Conservation (phyloP, 495 filamentous ascomycete species). For the Xylaria palmicola region DNA sequence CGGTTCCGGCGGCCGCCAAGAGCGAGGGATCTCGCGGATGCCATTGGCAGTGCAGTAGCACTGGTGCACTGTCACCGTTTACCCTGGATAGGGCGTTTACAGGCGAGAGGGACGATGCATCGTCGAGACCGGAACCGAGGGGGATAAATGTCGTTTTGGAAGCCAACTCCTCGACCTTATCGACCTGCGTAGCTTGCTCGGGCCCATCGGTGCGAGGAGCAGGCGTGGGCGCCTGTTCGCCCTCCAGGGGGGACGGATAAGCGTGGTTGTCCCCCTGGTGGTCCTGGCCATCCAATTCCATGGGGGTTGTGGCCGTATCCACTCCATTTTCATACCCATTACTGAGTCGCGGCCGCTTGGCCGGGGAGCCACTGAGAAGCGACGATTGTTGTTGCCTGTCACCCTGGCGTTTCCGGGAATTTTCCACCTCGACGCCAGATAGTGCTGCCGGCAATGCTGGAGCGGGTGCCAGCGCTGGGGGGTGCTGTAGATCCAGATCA, state of each 20-base stretch:
- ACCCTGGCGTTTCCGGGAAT: slow-evolving; percentile 49
- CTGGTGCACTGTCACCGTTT: slow-evolving; percentile 44
- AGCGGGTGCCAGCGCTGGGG: slow-evolving; percentile 1
- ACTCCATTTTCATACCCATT: slow-evolving; percentile 64
- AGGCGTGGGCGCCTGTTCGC: slow-evolving; percentile 54
- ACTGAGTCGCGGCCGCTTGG: slow-evolving; percentile 54
- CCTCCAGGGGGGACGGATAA: slow-evolving; percentile 56
- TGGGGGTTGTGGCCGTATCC: slow-evolving; percentile 57
- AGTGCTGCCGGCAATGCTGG: slow-evolving; percentile 10
- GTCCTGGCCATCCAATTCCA: slow-evolving; percentile 55
- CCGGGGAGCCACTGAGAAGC: slow-evolving; percentile 49
- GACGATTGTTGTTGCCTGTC: slow-evolving; percentile 44
- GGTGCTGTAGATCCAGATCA: slow-evolving; percentile 19
- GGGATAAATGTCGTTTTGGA: slow-evolving; percentile 64
- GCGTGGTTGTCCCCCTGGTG: slow-evolving; percentile 48
- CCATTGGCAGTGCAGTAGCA: slow-evolving; percentile 71
- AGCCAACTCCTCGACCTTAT: slow-evolving; percentile 61
- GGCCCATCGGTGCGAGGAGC: slow-evolving; percentile 60
- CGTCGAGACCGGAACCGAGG: slow-evolving; percentile 51
- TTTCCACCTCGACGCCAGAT: slow-evolving; percentile 43
- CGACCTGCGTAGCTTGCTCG: slow-evolving; percentile 71
- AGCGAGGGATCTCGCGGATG: slow-evolving; percentile 72
- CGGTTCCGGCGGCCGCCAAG: slow-evolving; percentile 70
- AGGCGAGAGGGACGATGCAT: slow-evolving; percentile 35
- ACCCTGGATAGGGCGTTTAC: slow-evolving; percentile 35